Base-by-base conservation (phyloP, 768 basidiomycete species). In the Podaxis carcinomalis region DNA sequence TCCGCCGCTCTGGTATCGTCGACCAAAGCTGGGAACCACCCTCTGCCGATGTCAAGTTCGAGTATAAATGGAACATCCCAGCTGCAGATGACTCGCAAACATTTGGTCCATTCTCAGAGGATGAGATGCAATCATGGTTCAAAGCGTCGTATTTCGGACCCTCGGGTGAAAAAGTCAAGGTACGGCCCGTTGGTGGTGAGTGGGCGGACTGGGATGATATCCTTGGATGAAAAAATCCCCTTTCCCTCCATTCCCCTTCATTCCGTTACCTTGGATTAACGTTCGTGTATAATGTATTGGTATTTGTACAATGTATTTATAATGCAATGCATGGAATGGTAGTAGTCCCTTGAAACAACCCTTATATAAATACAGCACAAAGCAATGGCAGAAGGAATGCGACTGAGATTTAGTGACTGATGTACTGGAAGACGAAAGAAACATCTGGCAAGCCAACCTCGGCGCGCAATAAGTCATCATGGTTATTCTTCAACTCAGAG, bases 401-500 rank as follows among this genome's bases (percentile, higher is more conserved):
- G 51, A 35, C n/a, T 14, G 14, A 32, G 32, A 36, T 49, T 68
- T 83, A 93, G 71, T 94, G 92, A 72, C 92, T 94, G 71, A 94
- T 88, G 71, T 95, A 97, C 72, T 98, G 96, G 78, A 96, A 98
- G 46, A 95, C 95, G 68, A 93, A 96, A 0, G 95, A 95, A 51
- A 98, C 89, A 64, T 94, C 90, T 4, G 87, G 83, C 46, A 85
- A 66, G 9, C 90, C 93, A 42, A 88, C 83, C 72, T 99, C 97
- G 2, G 93, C 93, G 27, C 97, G 84, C 36, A 99, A 78, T 47
- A 99, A 80, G 70, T 98, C 96, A 68, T 99, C 97, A 68, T 99
- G 97, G 67, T 97, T 95, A 67, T 86, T 89, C 72, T 84, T 86
- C 51, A 99, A 79, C 68, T 97, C 93, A 0, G 72, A 77, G 66